Evolutionary conservation across 768 basidiomycete genomes (phyloP).

Genomic region (Fomitopsis serialis): DNA sequence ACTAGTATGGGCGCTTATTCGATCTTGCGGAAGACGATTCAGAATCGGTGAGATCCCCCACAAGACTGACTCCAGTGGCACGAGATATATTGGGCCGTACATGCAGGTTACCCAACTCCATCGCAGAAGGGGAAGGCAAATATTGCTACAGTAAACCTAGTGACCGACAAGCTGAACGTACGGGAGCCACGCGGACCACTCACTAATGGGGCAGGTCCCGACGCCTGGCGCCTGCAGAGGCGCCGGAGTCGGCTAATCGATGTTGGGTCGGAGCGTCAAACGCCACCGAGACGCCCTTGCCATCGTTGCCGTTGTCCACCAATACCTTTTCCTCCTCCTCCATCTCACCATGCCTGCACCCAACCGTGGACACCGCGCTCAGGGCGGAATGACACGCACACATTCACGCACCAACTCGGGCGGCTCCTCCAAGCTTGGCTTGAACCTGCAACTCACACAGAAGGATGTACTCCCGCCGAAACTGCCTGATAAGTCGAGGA

Average conservation of each 20-base stretch:
- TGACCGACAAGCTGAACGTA: too few relatives aligned
- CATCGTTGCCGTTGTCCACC: constrained; percentile 5
- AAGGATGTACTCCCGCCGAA: constrained; percentile 44
- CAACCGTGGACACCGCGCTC: constrained; percentile 42
- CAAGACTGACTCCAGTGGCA: too few relatives aligned
- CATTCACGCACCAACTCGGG: constrained; percentile 61
- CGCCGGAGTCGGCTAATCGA: background rate
- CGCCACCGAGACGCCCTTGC: background rate
- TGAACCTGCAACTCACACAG: constrained; percentile 66
- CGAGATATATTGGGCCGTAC: too few relatives aligned
- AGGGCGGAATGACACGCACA: constrained; percentile 44
- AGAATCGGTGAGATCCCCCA: too few relatives aligned
- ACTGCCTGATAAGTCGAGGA: constrained; percentile 50
- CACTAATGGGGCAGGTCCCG: background rate
- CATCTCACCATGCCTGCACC: constrained; percentile 32
- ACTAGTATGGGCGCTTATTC: too few relatives aligned
- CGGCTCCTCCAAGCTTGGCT: constrained; percentile 46
- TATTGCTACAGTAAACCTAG: too few relatives aligned
- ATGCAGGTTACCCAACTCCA: too few relatives aligned
- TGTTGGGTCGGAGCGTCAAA: background rate
- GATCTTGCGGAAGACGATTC: too few relatives aligned
- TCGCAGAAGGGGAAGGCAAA: too few relatives aligned
- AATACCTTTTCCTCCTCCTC: constrained; percentile 1
- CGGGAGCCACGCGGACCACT: background rate
- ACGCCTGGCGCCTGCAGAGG: background rate